Percentiles rank a stretch among this genome's conserved stretches.
These are phyloP conservation scores for Nothophaeocryptopus gaeumannii DNA, from an alignment of 2,329 filamentous ascomycete species.

Conservation along the genomic window DNA sequence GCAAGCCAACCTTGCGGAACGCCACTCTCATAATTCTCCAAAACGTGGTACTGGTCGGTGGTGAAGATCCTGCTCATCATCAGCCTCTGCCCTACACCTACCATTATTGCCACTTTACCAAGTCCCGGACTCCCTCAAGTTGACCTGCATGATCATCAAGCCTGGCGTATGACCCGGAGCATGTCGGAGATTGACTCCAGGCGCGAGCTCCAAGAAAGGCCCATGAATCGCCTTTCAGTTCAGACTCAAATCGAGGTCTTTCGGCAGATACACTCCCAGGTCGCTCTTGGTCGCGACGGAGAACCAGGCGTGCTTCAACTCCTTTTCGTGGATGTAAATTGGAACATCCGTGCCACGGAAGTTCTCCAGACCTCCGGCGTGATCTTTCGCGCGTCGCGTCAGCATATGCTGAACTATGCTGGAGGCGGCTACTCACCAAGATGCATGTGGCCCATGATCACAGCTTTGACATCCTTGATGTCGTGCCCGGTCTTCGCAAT, in stretches of 20 bases:
- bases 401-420: slow-evolving; percentile 3
- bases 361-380: slow-evolving; percentile 37
- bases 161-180: slow-evolving; percentile 39
- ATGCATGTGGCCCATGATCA: slow-evolving; percentile 38
- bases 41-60: slow-evolving; percentile 39
- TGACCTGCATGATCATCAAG: slow-evolving; percentile 38
- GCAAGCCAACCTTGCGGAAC: slow-evolving; percentile 40
- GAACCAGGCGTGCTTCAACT: slow-evolving; percentile 39
- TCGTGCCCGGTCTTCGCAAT: slow-evolving; percentile 32
- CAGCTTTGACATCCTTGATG: slow-evolving; percentile 38
- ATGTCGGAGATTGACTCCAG: slow-evolving; percentile 36
- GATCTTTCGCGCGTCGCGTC: slow-evolving; percentile 22
- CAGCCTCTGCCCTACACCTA: too few relatives aligned
- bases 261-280: slow-evolving; percentile 33
- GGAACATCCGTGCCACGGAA: slow-evolving; percentile 37
- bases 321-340: slow-evolving; percentile 39
- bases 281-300: slow-evolving; percentile 38
- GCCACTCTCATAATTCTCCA: slow-evolving; percentile 36
- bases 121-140: slow-evolving; percentile 35
- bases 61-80: slow-evolving; percentile 34
- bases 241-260: slow-evolving; percentile 38
- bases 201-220: slow-evolving; percentile 34
- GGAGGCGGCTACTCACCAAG: not conserved
- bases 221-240: slow-evolving; percentile 39
- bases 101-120: not conserved